Evolutionary conservation across 805 yeast genomes (phyloP).

Genomic region (Metschnikowia vanudenii): DNA sequence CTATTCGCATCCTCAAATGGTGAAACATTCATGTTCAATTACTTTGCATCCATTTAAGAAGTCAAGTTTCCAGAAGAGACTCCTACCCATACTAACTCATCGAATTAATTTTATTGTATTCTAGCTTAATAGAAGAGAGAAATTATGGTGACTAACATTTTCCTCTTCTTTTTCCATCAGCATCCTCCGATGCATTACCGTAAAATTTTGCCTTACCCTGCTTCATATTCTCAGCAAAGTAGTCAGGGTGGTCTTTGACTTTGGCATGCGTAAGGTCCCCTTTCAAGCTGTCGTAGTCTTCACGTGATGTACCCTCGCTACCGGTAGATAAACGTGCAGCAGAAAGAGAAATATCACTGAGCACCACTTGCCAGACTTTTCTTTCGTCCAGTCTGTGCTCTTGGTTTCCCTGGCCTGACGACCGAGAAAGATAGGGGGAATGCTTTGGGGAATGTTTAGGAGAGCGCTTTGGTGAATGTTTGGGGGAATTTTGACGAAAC

Average conservation of each 20-base stretch:
- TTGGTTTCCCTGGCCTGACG: background rate
- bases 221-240: conserved; percentile 23
- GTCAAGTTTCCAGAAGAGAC: too few species aligned
- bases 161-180: background rate
- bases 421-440: conserved; percentile 2
- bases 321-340: conserved; percentile 40
- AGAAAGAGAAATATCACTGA: conserved; percentile 34
- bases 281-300: conserved; percentile 23
- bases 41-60: too few species aligned
- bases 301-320: conserved; percentile 23
- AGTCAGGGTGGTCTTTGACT: conserved; percentile 15
- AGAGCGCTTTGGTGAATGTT: background rate
- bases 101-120: too few species aligned
- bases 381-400: conserved; percentile 6
- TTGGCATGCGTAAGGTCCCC: conserved; percentile 31
- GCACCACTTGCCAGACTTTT: conserved; percentile 30
- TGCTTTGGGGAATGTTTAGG: conserved; percentile 1
- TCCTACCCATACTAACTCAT: too few species aligned
- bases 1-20: too few species aligned
- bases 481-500: conserved; percentile 6
- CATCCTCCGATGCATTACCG: background rate
- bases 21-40: too few species aligned
- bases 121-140: too few species aligned
- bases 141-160: too few species aligned
- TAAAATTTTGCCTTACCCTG: conserved; percentile 18